phyloP scores from a whole-genome alignment of 1,284 basidiomycete genomes.

The Apiotrichum mycotoxinovorans region DNA sequence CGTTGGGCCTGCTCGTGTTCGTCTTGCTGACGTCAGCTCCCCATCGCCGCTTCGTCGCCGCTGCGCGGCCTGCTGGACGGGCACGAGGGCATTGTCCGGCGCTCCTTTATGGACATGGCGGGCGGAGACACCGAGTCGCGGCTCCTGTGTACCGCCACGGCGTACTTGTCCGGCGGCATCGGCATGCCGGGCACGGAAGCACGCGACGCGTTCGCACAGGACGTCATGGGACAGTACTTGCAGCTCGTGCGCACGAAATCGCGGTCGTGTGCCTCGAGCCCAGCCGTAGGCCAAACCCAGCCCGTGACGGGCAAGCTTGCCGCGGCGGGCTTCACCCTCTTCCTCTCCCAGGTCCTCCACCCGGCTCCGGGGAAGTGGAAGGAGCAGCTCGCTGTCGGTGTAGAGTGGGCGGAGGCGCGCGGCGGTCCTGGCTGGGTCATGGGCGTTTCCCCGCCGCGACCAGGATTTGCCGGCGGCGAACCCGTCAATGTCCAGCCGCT shows the following conservation, averaged over 20 bases:
- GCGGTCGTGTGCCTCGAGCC: too few relatives aligned
- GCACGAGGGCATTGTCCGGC: constrained; percentile 1
- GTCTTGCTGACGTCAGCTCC: background rate
- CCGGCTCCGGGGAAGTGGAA: constrained; percentile 5
- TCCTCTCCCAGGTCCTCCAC: constrained; percentile 4
- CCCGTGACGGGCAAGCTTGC: constrained; percentile 4
- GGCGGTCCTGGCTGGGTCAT: constrained; percentile 8
- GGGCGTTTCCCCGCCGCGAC: constrained; percentile 5
- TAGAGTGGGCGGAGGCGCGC: constrained; percentile 7
- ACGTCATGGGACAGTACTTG: constrained; percentile 1
- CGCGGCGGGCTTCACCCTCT: constrained; percentile 2
- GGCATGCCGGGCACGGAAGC: background rate
- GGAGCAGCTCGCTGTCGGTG: constrained; percentile 5
- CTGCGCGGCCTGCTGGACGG: background rate
- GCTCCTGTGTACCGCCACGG: constrained; percentile 1
- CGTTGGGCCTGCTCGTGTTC: background rate
- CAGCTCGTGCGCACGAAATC: background rate
- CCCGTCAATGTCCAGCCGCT: constrained; percentile 2
- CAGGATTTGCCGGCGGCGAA: background rate
- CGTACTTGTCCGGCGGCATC: constrained; percentile 1
- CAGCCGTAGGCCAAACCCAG: background rate
- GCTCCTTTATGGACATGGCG: background rate
- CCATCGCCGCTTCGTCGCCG: background rate
- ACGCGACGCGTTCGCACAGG: background rate
- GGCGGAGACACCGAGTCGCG: constrained; percentile 3